These are phyloP conservation scores for Rhododendron simsii DNA, from an alignment of 148 eudicot species.

Conservation along the genomic window DNA sequence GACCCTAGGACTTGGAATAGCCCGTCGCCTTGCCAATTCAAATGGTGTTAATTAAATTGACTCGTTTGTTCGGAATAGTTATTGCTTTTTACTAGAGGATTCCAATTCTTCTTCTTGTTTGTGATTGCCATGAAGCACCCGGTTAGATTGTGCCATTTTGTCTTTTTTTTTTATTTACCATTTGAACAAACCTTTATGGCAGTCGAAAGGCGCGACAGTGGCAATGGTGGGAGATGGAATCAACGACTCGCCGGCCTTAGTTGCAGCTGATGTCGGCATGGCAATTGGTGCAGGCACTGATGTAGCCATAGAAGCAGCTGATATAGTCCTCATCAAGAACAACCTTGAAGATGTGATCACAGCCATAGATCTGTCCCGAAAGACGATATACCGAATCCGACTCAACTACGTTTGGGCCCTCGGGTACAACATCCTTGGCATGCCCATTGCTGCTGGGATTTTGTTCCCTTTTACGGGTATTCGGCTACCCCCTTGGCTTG, in stretches of 20 bases:
- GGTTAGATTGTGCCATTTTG: not conserved
- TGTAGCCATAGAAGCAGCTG: conserved; percentile 98
- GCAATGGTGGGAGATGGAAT: conserved; percentile 99
- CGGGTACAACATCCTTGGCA: conserved; percentile 83
- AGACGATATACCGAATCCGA: conserved; percentile 72
- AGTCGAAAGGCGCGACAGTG: conserved; percentile 68
- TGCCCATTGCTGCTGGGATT: conserved; percentile 90
- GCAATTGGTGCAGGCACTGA: conserved; percentile 98
- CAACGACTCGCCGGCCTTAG: conserved; percentile 94
- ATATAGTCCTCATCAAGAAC: conserved; percentile 81
- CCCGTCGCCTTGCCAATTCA: not conserved
- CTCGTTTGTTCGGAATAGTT: not conserved
- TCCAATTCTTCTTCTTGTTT: not conserved
- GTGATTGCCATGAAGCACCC: not conserved
- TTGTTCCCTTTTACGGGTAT: conserved; percentile 81
- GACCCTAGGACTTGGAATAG: not conserved
- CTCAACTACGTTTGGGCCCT: conserved; percentile 97
- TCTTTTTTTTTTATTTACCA: no score
- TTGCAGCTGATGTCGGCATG: conserved; percentile 94
- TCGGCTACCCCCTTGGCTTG: conserved; percentile 95
- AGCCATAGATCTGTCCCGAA: conserved; percentile 85
- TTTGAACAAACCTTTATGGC: conserved; percentile 16
- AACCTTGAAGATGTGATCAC: conserved; percentile 89
- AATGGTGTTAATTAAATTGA: not conserved
- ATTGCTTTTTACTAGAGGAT: not conserved